A percentile compares a stretch with the other conserved stretches of the same genome.
Evolutionary conservation across 352 stramenopile species (phyloP).

Genomic region (Globisporangium nagaii): DNA sequence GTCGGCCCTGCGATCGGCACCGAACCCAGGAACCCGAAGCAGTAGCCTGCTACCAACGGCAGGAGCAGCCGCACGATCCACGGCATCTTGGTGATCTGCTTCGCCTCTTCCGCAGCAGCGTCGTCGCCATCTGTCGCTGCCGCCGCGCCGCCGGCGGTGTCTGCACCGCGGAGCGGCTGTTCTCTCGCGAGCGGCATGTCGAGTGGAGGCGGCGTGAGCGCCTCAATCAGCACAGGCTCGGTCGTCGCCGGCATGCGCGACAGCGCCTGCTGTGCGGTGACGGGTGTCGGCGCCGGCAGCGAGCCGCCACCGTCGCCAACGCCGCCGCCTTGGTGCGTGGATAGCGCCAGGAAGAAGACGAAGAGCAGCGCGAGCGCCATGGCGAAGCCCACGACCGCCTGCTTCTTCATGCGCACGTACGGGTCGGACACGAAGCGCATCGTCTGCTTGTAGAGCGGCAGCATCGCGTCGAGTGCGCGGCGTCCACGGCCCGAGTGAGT

Average conservation of each 20-base stretch:
- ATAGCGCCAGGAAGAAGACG: slow-evolving; percentile 36
- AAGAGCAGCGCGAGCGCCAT: slow-evolving; percentile 54
- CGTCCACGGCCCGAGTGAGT: neutral
- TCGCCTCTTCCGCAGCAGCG: neutral
- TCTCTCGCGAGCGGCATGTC: neutral
- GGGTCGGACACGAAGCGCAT: slow-evolving; percentile 57
- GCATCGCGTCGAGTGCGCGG: slow-evolving; percentile 8
- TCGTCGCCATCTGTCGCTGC: slow-evolving; percentile 7
- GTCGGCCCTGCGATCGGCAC: slow-evolving; percentile 80
- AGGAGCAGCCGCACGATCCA: slow-evolving; percentile 59
- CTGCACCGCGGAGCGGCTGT: neutral
- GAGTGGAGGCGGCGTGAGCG: slow-evolving; percentile 1
- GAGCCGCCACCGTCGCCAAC: neutral
- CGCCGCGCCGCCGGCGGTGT: too few species aligned
- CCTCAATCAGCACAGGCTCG: neutral
- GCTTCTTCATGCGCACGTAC: slow-evolving; percentile 56
- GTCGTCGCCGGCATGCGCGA: neutral
- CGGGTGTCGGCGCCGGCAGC: neutral
- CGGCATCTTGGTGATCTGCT: slow-evolving; percentile 20
- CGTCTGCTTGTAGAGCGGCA: slow-evolving; percentile 62
- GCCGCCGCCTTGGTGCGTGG: slow-evolving; percentile 9
- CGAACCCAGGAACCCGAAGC: slow-evolving; percentile 82
- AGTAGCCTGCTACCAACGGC: slow-evolving; percentile 72
- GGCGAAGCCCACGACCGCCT: slow-evolving; percentile 27
- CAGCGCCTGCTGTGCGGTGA: neutral